Percentiles rank a stretch among this genome's conserved stretches.
These are phyloP conservation scores for Penicillium sp. DNA, from an alignment of 2,329 filamentous ascomycete genomes.

Conservation along the genomic window DNA sequence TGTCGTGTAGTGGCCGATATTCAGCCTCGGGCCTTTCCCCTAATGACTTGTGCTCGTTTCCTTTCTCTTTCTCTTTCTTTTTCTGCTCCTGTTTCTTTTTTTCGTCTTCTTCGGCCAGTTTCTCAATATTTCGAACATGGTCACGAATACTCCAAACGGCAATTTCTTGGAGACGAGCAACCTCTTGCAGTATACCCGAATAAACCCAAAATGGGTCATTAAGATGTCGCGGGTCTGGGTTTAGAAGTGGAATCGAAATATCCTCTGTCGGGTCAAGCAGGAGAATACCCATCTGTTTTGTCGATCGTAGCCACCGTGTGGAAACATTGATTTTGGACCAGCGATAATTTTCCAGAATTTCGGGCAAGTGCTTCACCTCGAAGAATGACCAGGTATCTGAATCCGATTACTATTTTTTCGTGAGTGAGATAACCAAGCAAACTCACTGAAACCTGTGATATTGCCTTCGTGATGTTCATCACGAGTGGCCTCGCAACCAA, in stretches of 20 bases:
- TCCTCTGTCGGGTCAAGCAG: conserved; percentile 9
- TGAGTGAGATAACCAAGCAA: background rate
- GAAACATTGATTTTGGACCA: conserved; percentile 19
- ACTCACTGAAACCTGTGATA: conserved; percentile 10
- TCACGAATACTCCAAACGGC: conserved; percentile 31
- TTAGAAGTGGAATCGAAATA: background rate
- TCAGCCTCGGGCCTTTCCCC: conserved; percentile 16
- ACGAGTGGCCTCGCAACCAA: conserved; percentile 12
- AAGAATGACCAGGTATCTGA: conserved; percentile 19
- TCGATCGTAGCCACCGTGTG: conserved; percentile 14
- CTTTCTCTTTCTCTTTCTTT: background rate
- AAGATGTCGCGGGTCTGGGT: background rate
- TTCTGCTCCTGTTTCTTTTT: background rate
- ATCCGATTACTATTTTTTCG: background rate
- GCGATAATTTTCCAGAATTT: background rate
- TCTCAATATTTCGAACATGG: conserved; percentile 26
- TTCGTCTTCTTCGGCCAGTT: background rate
- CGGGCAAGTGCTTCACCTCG: conserved; percentile 9
- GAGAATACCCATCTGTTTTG: conserved; percentile 18
- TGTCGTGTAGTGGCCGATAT: conserved; percentile 29
- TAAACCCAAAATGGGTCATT: conserved; percentile 23
- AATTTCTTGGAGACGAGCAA: conserved; percentile 24
- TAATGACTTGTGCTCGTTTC: background rate
- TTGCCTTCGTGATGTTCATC: background rate
- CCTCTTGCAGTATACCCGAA: conserved; percentile 12